A percentile compares a stretch with the other conserved stretches of the same genome.
These are phyloP conservation scores for Zancudomyces culisetae DNA, from an alignment of 371 early-diverging fungal species.

Conservation along the genomic window DNA sequence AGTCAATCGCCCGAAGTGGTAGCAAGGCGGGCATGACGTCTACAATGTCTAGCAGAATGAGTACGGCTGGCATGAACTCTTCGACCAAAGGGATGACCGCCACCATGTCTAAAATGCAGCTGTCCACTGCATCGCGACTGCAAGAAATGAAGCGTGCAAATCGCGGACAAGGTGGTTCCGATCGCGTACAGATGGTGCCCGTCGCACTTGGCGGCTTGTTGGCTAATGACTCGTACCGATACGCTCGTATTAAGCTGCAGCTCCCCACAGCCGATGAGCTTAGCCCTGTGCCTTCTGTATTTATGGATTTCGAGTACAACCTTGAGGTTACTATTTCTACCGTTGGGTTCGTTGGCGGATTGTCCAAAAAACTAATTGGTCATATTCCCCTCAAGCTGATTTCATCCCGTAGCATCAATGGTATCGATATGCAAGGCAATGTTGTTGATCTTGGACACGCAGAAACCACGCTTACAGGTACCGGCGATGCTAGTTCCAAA, in stretches of 20 bases:
- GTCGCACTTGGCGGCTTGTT: conserved; percentile 15
- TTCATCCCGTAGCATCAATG: conserved; percentile 1
- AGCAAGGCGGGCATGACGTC: background rate
- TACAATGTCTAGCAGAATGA: background rate
- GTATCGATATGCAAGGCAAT: conserved; percentile 7
- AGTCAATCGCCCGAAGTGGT: background rate
- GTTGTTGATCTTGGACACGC: conserved; percentile 2
- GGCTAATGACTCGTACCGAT: conserved; percentile 19
- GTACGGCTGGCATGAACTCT: background rate
- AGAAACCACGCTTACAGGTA: conserved; percentile 5
- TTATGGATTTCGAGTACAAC: conserved; percentile 21
- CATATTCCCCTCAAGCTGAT: conserved; percentile 18
- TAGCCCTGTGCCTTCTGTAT: conserved; percentile 23
- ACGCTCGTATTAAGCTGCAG: conserved; percentile 18
- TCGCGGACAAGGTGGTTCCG: background rate
- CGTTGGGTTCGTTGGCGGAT: conserved; percentile 19
- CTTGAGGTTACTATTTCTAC: conserved; percentile 17
- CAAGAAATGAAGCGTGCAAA: background rate
- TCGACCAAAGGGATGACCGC: background rate
- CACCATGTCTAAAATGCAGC: background rate
- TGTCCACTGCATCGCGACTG: background rate
- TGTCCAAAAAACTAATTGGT: conserved; percentile 8
- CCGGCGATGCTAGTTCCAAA: conserved; percentile 2
- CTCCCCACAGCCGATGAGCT: conserved; percentile 14
- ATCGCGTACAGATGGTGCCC: conserved; percentile 6